phyloP scores from a whole-genome alignment of 2,329 filamentous ascomycete species.

The Hymenoscyphus occultus region DNA sequence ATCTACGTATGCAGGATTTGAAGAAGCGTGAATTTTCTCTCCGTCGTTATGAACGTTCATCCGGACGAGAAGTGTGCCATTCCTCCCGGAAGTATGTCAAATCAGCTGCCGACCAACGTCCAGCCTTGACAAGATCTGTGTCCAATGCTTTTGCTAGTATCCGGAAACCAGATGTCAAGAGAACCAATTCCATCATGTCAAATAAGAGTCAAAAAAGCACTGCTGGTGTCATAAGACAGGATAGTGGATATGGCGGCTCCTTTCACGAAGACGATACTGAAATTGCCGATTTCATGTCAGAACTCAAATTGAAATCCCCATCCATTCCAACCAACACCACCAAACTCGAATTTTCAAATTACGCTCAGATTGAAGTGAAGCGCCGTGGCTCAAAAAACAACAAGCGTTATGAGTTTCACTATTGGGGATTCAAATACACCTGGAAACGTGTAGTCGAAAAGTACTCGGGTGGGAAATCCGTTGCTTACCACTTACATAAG shows the following conservation, averaged over 20 bases:
- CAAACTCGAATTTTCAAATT: slow-evolving; percentile 95
- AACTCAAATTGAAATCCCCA: slow-evolving; percentile 28
- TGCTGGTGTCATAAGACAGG: slow-evolving; percentile 33
- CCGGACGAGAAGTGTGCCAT: slow-evolving; percentile 88
- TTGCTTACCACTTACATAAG: slow-evolving; percentile 78
- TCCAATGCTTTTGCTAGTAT: slow-evolving; percentile 48
- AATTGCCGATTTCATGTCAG: slow-evolving; percentile 30
- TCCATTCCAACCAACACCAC: slow-evolving; percentile 67
- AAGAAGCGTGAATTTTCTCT: slow-evolving; percentile 84
- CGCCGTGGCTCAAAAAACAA: slow-evolving; percentile 62
- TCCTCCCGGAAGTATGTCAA: slow-evolving; percentile 69
- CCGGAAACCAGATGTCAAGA: slow-evolving; percentile 49
- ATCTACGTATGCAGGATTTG: slow-evolving; percentile 91
- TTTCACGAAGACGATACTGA: slow-evolving; percentile 38
- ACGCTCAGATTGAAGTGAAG: slow-evolving; percentile 83
- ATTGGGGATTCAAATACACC: slow-evolving; percentile 82
- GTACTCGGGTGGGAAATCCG: slow-evolving; percentile 58
- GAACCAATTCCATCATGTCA: slow-evolving; percentile 26
- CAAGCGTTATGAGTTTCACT: slow-evolving; percentile 87
- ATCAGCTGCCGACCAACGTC: slow-evolving; percentile 42
- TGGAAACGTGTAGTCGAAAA: slow-evolving; percentile 76
- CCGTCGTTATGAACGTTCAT: slow-evolving; percentile 86
- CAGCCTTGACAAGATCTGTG: slow-evolving; percentile 50
- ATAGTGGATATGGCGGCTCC: slow-evolving; percentile 59
- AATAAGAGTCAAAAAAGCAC: slow-evolving; percentile 20